Base-by-base conservation (phyloP, 2,329 filamentous ascomycete genomes). In the Alternaria ethzedia region DNA sequence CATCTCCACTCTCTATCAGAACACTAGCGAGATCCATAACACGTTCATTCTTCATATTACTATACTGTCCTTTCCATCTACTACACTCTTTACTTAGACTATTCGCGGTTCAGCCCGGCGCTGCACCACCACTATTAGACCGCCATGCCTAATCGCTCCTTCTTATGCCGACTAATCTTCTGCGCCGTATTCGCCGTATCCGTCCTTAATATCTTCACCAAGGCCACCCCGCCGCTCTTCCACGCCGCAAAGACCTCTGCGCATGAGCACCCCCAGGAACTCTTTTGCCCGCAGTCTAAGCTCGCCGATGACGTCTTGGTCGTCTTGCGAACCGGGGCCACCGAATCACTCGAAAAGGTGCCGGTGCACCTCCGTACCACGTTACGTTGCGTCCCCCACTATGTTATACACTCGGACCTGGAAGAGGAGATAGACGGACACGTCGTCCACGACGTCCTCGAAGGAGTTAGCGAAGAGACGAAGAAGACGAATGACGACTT, bases 291-390 rank as follows among this genome's bases (percentile, higher is more conserved):
- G 6, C 72, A 73, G 49, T 76, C 78, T 44, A 68, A 74, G 26
- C 68, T 79, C 15, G 75, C 75, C 56, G 83, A 87, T 17, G 85
- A 89, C 70, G 76, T 88, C 12, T 81, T 88, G 25, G 83, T 89
- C 6, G 80, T 88, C n/a, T 80, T 89, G 66, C 86, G 87, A 65
- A 89, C 87, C 2, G 87, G 87, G 45, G 86, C 87, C 15, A 88
- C 86, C 15, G 87, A 89, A 74, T 83, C 86, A 17, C 81, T 81
- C 49, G 83, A 86, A 54, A 88, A 88, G 71, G 79, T 89, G 11
- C 87, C 87, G 3, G 79, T 85, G 13, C 87, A 89, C 74, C 83
- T 88, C 68, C 76, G 82, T 60, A 88, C 87, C 0, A 88, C 86
- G 1, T 78, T 89, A 44, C 81, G 82, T 71, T 89, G 87, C 75